Evolutionary conservation across 306 rosid species (phyloP), one percentile per base, ranked within the genome.

Genomic region (Canavalia ensiformis): DNA sequence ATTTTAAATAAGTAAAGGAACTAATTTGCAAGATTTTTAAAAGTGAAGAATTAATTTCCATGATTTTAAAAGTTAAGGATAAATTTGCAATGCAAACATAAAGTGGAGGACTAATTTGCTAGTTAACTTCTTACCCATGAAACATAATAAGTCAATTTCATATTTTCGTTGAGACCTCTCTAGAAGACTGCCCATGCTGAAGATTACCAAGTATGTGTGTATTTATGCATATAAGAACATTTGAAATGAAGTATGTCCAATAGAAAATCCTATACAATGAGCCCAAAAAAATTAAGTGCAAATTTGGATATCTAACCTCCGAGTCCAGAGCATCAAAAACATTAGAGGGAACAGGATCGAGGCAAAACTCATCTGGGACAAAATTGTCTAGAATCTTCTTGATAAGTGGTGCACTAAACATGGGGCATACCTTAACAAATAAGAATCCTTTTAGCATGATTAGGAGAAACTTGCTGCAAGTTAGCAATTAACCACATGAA

Each of bases 341-440:
- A 51, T 31, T 72, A 75, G 78, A 37, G 25, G 98, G 97, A 82
- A 93, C 88, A 69, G 93, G 93, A 67, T 93, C 97, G 0, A 87
- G 87, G 80, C 93, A 93, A 83, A 93, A 90, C 84, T 93, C 98
- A 13, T 93, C 98, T 0, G 91, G 90, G 51, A 79, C 87, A 85
- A 90, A 91, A 41, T 85, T 84, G 76, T 84, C 80, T 6, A 91
- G 89, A 84, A 91, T 80, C 83, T 84, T 89, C 89, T 78, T 93
- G 78, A 93, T 85, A 75, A 90, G 82, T 49, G 88, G 86, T 30
- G 89, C 86, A 77, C 88, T 86, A 77, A 93, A 88, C 76, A 87
- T 83, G 4, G 98, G 93, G 82, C 98, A 93, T 50, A 90, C 98
- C 98, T 93, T 80, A 83, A 83, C 45, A 80, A 86, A 47, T 50